phyloP scores from a whole-genome alignment of 345 rosid genomes.

The Arabidopsis arenosa region DNA sequence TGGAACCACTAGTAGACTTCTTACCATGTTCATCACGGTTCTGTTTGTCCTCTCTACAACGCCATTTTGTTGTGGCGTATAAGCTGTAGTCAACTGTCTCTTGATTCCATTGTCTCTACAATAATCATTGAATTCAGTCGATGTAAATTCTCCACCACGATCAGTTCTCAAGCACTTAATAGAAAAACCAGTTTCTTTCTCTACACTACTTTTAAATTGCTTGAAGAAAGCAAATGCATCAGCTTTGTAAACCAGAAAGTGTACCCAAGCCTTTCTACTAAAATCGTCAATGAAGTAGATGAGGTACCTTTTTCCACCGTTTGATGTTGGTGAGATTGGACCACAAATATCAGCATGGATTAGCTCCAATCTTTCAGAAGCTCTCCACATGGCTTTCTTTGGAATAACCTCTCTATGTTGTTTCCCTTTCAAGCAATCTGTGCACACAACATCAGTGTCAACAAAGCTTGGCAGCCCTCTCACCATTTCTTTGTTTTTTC shows the following conservation, averaged over 20 bases:
- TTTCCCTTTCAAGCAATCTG: background rate
- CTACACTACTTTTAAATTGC: background rate
- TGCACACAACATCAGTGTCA: background rate
- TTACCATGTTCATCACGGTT: background rate
- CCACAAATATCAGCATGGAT: background rate
- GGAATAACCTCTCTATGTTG: background rate
- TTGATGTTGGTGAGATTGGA: background rate
- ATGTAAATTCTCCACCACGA: background rate
- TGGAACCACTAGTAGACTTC: background rate
- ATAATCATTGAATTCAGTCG: background rate
- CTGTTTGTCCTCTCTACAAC: background rate
- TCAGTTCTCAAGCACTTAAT: background rate
- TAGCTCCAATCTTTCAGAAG: background rate
- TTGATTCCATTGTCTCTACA: background rate
- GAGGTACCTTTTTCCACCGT: background rate
- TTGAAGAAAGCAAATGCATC: background rate
- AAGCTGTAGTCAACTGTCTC: background rate
- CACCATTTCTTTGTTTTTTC: constrained; percentile 5
- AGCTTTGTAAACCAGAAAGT: background rate
- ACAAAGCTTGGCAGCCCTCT: background rate
- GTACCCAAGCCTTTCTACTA: background rate
- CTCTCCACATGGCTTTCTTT: background rate
- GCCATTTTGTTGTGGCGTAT: background rate
- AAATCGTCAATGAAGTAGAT: background rate
- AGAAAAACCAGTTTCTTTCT: background rate